Conservation (phyloP, 768 basidiomycete genomes). For the Panellus pusillus region DNA sequence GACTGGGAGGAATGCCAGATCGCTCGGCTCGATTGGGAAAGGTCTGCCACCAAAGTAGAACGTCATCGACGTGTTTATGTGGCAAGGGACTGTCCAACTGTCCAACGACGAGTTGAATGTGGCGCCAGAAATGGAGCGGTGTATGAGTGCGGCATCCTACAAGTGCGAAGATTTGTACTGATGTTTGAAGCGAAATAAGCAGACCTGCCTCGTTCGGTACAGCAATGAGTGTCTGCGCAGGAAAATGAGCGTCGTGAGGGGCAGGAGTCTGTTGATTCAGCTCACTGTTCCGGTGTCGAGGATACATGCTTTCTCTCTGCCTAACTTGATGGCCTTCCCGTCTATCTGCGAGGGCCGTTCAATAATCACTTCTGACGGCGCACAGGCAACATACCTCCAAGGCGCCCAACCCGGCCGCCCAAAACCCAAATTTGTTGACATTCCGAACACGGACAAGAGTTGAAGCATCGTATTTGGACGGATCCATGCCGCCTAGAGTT, state of each 20-base stretch:
- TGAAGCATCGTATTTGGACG: conserved; percentile 47
- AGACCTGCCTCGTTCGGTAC: conserved; percentile 20
- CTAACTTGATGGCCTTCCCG: conserved; percentile 41
- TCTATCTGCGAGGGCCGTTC: conserved; percentile 30
- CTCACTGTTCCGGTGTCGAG: conserved; percentile 41
- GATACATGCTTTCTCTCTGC: conserved; percentile 52
- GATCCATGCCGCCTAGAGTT: conserved; percentile 60
- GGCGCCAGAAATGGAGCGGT: conserved; percentile 57
- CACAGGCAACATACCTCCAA: conserved; percentile 31
- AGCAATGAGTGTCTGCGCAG: conserved; percentile 19
- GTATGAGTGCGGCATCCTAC: conserved; percentile 55
- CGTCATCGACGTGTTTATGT: conserved; percentile 48
- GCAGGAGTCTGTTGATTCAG: neutral
- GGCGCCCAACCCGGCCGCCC: conserved; percentile 57
- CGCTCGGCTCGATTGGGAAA: conserved; percentile 61
- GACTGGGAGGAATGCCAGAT: conserved; percentile 55
- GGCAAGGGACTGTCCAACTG: conserved; percentile 68
- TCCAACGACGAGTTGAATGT: conserved; percentile 42
- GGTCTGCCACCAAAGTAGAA: conserved; percentile 57
- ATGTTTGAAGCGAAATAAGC: neutral
- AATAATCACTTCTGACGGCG: neutral
- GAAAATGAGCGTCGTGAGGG: neutral
- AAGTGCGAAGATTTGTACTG: neutral
- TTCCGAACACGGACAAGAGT: conserved; percentile 51
- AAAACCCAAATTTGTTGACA: conserved; percentile 56